Conservation (phyloP, 2,329 filamentous ascomycete genomes). For the Aspergillus ochraceoroseus region DNA sequence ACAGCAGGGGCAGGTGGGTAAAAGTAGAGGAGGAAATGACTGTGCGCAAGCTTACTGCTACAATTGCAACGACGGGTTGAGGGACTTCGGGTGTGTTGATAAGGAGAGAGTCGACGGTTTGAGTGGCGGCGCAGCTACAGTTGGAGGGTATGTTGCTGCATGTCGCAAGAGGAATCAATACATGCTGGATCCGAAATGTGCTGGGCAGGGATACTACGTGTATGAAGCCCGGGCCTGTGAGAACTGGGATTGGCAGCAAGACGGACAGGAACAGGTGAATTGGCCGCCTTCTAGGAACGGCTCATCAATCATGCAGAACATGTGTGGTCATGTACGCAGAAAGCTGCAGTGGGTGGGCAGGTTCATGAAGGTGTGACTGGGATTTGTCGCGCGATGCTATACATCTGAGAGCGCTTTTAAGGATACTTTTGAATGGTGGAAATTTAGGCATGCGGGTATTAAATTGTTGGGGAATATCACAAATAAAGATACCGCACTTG, state of each 20-base stretch:
- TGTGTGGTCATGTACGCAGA: constrained; percentile 17
- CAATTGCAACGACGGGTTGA: too few species aligned
- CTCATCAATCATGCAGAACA: constrained; percentile 16
- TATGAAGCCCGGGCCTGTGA: constrained; percentile 2
- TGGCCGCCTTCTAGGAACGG: constrained; percentile 9
- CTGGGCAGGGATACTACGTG: constrained; percentile 3
- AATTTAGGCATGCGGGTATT: neutral
- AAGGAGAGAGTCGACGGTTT: too few species aligned
- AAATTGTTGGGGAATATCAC: neutral
- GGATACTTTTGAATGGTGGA: too few species aligned
- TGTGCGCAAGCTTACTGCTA: too few species aligned
- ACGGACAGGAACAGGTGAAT: neutral
- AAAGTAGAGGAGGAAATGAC: too few species aligned
- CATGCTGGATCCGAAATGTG: constrained; percentile 1
- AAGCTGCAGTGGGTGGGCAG: constrained; percentile 20
- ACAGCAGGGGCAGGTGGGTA: too few species aligned
- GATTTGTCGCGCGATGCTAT: neutral
- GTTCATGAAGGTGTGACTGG: constrained; percentile 18
- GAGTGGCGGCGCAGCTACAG: too few species aligned
- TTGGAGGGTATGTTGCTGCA: neutral
- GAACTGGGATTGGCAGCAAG: neutral
- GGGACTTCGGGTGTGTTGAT: too few species aligned
- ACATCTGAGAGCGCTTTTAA: too few species aligned
- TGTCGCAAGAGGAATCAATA: neutral
- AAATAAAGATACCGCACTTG: too few species aligned